These are phyloP conservation scores for Sesbania bispinosa DNA, from an alignment of 306 rosid genomes.

Conservation along the genomic window DNA sequence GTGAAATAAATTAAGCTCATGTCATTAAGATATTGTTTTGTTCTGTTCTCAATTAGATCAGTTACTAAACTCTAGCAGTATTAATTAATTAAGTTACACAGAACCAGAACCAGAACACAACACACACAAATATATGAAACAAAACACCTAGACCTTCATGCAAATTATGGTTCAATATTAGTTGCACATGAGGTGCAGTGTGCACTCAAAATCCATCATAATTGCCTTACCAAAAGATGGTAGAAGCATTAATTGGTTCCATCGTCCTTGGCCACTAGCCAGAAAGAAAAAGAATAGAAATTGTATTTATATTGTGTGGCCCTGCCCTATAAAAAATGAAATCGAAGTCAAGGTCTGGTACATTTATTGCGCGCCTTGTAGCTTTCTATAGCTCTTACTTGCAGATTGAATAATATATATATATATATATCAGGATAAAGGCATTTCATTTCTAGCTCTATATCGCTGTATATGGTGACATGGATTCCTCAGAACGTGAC, in stretches of 20 bases:
- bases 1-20: slow-evolving; percentile 28
- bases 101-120: too few relatives aligned
- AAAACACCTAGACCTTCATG: background rate
- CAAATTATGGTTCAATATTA: background rate
- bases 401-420: background rate
- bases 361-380: background rate
- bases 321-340: too few relatives aligned
- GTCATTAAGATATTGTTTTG: background rate
- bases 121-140: too few relatives aligned
- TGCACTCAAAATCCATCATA: background rate
- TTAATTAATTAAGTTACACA: too few relatives aligned
- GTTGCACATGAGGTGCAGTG: background rate
- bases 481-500: background rate
- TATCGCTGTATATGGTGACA: background rate
- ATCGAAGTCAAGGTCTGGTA: background rate
- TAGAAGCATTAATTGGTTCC: slow-evolving; percentile 23
- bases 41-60: too few relatives aligned
- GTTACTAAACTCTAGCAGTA: too few relatives aligned
- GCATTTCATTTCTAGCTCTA: too few relatives aligned
- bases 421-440: background rate
- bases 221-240: slow-evolving; percentile 16
- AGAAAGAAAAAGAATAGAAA: background rate
- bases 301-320: too few relatives aligned
- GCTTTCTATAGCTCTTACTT: background rate
- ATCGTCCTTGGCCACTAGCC: background rate